phyloP scores from a whole-genome alignment of 345 rosid species.

The Eucalyptus grandis region DNA sequence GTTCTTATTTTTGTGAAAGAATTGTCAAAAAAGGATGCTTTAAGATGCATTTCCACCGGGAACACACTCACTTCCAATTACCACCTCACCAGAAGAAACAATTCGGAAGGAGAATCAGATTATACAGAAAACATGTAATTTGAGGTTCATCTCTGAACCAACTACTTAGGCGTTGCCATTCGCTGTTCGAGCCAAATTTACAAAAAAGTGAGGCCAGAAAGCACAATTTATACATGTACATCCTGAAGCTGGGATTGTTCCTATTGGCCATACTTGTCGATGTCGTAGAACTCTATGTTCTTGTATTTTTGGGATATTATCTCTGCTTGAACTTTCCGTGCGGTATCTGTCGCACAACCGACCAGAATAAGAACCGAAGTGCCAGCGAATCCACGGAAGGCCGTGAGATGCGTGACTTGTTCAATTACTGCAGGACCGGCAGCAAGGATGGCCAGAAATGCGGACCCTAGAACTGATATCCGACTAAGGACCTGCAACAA shows the following conservation, averaged over 20 bases:
- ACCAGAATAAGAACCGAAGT: constrained; percentile 97
- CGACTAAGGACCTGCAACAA: constrained; percentile 72
- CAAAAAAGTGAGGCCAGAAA: neutral
- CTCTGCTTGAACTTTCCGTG: constrained; percentile 96
- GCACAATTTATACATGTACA: neutral
- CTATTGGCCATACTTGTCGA: constrained; percentile 29
- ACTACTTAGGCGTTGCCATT: neutral
- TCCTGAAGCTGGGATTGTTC: neutral
- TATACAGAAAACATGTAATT: neutral
- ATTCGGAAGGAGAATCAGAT: neutral
- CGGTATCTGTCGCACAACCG: constrained; percentile 97
- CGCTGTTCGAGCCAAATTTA: neutral
- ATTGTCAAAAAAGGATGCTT: neutral
- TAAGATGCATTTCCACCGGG: neutral
- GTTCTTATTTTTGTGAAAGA: neutral
- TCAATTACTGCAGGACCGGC: constrained; percentile 96
- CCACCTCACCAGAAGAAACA: neutral
- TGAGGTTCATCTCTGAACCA: neutral
- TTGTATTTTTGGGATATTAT: constrained; percentile 92
- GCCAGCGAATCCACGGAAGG: constrained; percentile 96
- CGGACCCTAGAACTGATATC: constrained; percentile 90
- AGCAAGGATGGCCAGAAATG: constrained; percentile 79
- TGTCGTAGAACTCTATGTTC: constrained; percentile 84
- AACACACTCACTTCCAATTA: neutral
- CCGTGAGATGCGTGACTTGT: constrained; percentile 85